Percentiles rank a stretch among this genome's conserved stretches.
Conservation (phyloP, 768 basidiomycete genomes). For the Lactarius quietus region DNA sequence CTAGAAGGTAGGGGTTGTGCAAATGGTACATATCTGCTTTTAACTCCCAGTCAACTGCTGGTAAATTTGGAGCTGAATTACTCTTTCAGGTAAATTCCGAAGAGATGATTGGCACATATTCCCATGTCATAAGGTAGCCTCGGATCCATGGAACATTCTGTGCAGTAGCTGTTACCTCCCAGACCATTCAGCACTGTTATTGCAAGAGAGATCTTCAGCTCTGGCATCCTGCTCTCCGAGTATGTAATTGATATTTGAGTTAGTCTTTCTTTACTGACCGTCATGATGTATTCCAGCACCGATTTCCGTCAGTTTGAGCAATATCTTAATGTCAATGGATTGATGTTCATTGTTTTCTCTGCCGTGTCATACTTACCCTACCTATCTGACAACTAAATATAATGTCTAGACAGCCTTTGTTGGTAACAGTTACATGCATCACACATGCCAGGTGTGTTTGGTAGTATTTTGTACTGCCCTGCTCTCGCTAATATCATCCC, state of each 20-base stretch:
- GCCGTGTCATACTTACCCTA: not conserved
- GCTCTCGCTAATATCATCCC: slow-evolving; percentile 4
- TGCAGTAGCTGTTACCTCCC: not conserved
- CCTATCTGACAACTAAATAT: not conserved
- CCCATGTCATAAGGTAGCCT: slow-evolving; percentile 68
- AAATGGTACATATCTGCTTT: not conserved
- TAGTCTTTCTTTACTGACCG: slow-evolving; percentile 7
- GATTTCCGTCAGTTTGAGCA: slow-evolving; percentile 93
- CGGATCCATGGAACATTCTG: not conserved
- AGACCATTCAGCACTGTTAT: slow-evolving; percentile 86
- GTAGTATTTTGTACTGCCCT: not conserved
- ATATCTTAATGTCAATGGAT: slow-evolving; percentile 85
- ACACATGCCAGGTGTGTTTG: slow-evolving; percentile 73
- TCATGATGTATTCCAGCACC: slow-evolving; percentile 49
- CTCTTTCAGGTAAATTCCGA: slow-evolving; percentile 95
- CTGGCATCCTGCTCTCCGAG: slow-evolving; percentile 89
- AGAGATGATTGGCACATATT: slow-evolving; percentile 91
- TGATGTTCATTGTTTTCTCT: slow-evolving; percentile 52
- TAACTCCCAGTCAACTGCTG: slow-evolving; percentile 56
- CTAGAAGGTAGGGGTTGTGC: slow-evolving; percentile 60
- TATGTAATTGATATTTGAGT: slow-evolving; percentile 44
- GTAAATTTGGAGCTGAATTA: slow-evolving; percentile 83
- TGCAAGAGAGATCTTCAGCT: slow-evolving; percentile 90
- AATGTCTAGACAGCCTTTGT: slow-evolving; percentile 80
- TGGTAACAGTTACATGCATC: slow-evolving; percentile 90